Base-by-base conservation (phyloP, 176 grass and related monocot genomes). In the Raddia distichophylla region DNA sequence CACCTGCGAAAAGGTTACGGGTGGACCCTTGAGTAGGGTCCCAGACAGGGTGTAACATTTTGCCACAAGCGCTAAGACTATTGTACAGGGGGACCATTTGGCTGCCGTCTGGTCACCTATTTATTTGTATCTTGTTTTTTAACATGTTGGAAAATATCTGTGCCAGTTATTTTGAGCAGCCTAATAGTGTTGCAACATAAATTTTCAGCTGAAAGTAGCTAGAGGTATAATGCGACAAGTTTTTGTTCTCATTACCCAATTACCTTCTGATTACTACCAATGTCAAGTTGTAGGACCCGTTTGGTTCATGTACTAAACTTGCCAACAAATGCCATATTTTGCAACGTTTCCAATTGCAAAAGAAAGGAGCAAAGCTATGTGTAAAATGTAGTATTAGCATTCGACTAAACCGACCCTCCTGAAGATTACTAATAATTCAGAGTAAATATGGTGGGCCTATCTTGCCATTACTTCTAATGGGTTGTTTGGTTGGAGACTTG, bases 1-100 rank as follows among this genome's bases (percentile, higher is more conserved):
- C 80, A 54, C 65, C 19, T 18, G 69, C 74, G 8, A 93, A 96
- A 80, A 89, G 86, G 66, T 67, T 66, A 59, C 83, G 90, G 3
- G 10, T 81, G 64, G 82, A 90, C 69, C n/a, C 73, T 48, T 89
- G 71, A 89, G 32, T 48, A 33, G 32, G 67, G 35, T 27, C 16
- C 59, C 44, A 42, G 17, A 47, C 70, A 33, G 52, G 76, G 55
- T 69, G 64, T 75, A 59, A 17, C 37, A 67, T 80, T 74, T 73
- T 80, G 52, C 48, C 65, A 13, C 52, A 63, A 69, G 19, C 62
- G 59, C 27, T 74, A 50, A 58, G 86, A 40, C 50, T 3, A n/a
- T 72, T 64, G 40, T 35, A 52, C 15, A 53, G 69, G 10, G 58
- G 56, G 62, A 72, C n/a, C 49, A 44, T 53, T 74, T 11, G 17